phyloP scores from a whole-genome alignment of 106 monocot genomes.

The Phalaenopsis aphrodite region DNA sequence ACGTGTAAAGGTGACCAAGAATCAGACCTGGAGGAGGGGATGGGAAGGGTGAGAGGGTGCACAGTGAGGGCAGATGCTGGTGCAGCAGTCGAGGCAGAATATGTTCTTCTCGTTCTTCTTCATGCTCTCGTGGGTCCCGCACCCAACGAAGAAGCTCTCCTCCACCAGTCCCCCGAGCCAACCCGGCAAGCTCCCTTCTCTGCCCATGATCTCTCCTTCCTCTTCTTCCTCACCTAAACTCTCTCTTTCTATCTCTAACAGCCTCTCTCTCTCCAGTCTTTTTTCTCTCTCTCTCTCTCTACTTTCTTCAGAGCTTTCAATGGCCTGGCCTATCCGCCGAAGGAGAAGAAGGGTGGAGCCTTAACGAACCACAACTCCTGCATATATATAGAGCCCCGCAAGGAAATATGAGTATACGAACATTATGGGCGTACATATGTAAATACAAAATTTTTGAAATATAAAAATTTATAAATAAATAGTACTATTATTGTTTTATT shows the following conservation, averaged over 20 bases:
- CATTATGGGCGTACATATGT: not conserved
- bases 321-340: not conserved
- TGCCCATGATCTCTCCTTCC: conserved; percentile 12
- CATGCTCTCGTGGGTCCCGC: conserved; percentile 30
- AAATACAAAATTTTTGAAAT: not conserved
- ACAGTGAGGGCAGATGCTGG: conserved; percentile 64
- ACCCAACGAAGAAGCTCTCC: conserved; percentile 52
- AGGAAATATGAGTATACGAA: not conserved
- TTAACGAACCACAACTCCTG: conserved; percentile 5
- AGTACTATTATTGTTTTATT: not conserved
- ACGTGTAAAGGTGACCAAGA: not conserved
- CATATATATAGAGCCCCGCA: conserved; percentile 9
- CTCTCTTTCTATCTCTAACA: conserved; percentile 7
- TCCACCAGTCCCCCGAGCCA: conserved; percentile 47
- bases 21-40: conserved; percentile 47
- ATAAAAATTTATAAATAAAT: not conserved
- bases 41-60: conserved; percentile 39
- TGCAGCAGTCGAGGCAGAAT: conserved; percentile 58
- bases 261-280: not conserved
- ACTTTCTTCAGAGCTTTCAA: not conserved
- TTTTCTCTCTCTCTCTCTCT: conserved; percentile 6
- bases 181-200: conserved; percentile 18
- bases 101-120: conserved; percentile 80
- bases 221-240: not conserved
- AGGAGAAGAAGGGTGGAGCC: conserved; percentile 1